phyloP scores from a whole-genome alignment of 108 stramenopile species.

The Nitzschia sp. region DNA sequence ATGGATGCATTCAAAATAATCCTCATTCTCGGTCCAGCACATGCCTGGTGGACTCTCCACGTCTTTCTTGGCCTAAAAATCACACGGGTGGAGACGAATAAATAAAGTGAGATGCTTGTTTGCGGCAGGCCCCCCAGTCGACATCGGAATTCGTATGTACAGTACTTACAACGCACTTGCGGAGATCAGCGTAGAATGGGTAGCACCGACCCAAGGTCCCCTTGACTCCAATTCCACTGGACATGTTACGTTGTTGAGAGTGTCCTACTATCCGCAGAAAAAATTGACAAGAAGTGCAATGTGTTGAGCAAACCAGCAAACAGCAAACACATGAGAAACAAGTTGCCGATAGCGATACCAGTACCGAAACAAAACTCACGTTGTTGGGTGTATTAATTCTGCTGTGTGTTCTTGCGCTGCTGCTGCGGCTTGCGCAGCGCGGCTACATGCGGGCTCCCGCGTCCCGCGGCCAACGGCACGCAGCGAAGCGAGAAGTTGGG shows the following conservation, averaged over 20 bases:
- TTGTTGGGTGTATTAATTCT: too few species aligned
- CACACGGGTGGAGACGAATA: neutral
- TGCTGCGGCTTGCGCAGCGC: too few species aligned
- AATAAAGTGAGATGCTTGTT: too few species aligned
- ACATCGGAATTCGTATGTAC: neutral
- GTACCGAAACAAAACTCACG: too few species aligned
- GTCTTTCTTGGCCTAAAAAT: conserved; percentile 28
- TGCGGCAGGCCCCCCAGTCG: neutral
- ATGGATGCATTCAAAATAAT: conserved; percentile 92
- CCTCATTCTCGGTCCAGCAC: conserved; percentile 62
- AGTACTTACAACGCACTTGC: conserved; percentile 75
- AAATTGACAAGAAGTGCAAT: neutral
- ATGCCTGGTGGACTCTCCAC: conserved; percentile 26
- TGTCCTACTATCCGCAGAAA: neutral
- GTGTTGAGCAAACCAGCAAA: neutral
- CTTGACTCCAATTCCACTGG: conserved; percentile 72
- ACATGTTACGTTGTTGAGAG: conserved; percentile 42
- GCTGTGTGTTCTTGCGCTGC: too few species aligned
- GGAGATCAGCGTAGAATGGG: conserved; percentile 78
- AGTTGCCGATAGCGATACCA: too few species aligned
- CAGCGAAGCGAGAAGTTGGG: too few species aligned
- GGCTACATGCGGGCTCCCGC: too few species aligned
- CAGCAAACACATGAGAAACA: neutral
- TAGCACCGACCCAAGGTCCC: conserved; percentile 81
- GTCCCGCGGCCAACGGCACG: too few species aligned